phyloP scores from a whole-genome alignment of 2,329 filamentous ascomycete species.

The Alternaria incomplexa region DNA sequence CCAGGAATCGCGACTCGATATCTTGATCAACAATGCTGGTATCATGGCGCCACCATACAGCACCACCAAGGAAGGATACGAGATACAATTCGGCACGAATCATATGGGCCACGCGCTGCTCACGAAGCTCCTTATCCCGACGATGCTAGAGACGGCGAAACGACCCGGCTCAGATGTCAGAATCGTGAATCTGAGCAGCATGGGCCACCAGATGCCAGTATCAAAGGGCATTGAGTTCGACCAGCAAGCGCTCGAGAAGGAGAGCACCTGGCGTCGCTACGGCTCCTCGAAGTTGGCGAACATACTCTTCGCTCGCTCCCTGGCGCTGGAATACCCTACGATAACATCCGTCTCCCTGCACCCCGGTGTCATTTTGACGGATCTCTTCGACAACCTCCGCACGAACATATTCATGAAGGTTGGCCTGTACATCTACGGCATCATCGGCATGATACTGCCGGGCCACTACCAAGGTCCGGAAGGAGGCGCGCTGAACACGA shows the following conservation, averaged over 20 bases:
- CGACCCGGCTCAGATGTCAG: conserved; percentile 51
- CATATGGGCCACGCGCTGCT: conserved; percentile 59
- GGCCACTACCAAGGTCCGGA: conserved; percentile 35
- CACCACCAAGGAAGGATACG: conserved; percentile 56
- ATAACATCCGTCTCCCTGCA: conserved; percentile 56
- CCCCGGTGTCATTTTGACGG: conserved; percentile 57
- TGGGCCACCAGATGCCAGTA: conserved; percentile 29
- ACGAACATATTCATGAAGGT: conserved; percentile 32
- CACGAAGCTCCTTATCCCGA: conserved; percentile 54
- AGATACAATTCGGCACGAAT: conserved; percentile 60
- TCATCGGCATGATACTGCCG: conserved; percentile 32
- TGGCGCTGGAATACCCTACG: conserved; percentile 53
- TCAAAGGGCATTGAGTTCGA: conserved; percentile 46
- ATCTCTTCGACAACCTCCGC: conserved; percentile 44
- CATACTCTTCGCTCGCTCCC: conserved; percentile 53
- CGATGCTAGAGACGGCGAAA: conserved; percentile 51
- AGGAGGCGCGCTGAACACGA: conserved; percentile 51
- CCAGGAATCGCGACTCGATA: conserved; percentile 51
- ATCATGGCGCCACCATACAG: conserved; percentile 48
- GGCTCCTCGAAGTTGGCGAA: conserved; percentile 60
- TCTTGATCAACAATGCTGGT: conserved; percentile 57
- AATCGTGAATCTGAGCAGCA: conserved; percentile 51
- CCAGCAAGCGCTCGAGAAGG: conserved; percentile 38
- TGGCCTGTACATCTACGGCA: conserved; percentile 32
- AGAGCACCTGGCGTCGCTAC: conserved; percentile 50